phyloP scores from a whole-genome alignment of 805 yeast species.

The Priceomyces castillae region DNA sequence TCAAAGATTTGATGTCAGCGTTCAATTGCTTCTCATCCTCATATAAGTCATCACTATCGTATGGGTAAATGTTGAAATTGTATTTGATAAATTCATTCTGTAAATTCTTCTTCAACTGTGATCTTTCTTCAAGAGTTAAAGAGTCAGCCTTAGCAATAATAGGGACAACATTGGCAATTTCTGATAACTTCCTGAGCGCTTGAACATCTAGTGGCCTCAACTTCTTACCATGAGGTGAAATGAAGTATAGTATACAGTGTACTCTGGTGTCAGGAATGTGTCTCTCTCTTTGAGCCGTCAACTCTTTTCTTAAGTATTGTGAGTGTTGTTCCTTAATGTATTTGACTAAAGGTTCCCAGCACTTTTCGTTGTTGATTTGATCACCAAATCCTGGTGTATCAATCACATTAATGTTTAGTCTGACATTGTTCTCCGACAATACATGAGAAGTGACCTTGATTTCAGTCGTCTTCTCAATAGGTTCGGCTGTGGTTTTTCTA shows the following conservation, averaged over 20 bases:
- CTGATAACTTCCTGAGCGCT: constrained; percentile 79
- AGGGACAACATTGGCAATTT: constrained; percentile 91
- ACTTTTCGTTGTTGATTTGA: constrained; percentile 89
- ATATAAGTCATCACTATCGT: constrained; percentile 64
- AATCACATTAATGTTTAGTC: constrained; percentile 79
- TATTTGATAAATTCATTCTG: constrained; percentile 75
- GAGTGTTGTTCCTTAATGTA: constrained; percentile 95
- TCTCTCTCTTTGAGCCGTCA: constrained; percentile 90
- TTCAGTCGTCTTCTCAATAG: constrained; percentile 83
- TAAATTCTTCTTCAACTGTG: constrained; percentile 67
- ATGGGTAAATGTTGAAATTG: constrained; percentile 80
- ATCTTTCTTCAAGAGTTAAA: constrained; percentile 81
- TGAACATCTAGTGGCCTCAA: constrained; percentile 78
- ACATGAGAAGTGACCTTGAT: constrained; percentile 68
- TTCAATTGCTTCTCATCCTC: constrained; percentile 74
- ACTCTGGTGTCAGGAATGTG: constrained; percentile 83
- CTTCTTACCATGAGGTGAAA: constrained; percentile 87
- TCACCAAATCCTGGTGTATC: constrained; percentile 99
- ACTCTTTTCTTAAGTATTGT: constrained; percentile 84
- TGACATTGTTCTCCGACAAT: constrained; percentile 82
- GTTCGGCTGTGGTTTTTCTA: constrained; percentile 62
- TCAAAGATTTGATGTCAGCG: constrained; percentile 64
- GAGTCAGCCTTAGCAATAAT: constrained; percentile 93
- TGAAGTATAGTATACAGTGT: constrained; percentile 87
- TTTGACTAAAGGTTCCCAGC: constrained; percentile 95